Evolutionary conservation across 768 basidiomycete genomes (phyloP), one percentile per base, ranked within the genome.

Genomic region (Aureoboletus auriporus): DNA sequence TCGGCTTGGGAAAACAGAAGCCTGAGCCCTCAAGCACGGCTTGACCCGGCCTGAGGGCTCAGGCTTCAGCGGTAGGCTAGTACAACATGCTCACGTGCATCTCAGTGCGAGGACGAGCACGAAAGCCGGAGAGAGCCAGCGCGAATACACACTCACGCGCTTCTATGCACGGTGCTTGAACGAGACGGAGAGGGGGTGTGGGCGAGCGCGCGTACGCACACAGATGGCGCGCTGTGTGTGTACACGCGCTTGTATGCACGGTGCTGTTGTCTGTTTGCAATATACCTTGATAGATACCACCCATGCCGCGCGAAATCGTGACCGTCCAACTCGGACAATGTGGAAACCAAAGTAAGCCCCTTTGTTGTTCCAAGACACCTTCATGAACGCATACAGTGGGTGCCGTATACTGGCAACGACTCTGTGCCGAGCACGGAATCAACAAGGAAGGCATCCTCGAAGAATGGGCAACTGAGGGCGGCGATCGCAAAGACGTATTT

Each of bases 341-440:
- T 48, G 91, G 91, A 56, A 93, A 93, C 67, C 90, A 92, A 74
- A 87, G 91, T 89, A 63, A 64, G 84, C 60, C 38, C 3, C 5
- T 40, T 40, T 51, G 49, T 43, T 26, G 39, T 31, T 41, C 7
- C 29, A 35, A 41, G 52, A 27, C 47, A 30, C 42, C 42, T 37
- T 14, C 12, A 12, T 12, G 12, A 33, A 12, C 33, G 33, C 33
- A 14, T 11, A 6, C 6, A 97, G 95, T 97, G 85, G 92, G 93
- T 39, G 86, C 91, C 44, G 93, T 96, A 54, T 99, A 87, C 73
- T 99, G 96, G 96, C 93, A 97, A 60, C 87, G 95, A 39, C 80
- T 99, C 14, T 98, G 96, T 60, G 91, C 93, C 14, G 96, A 99
- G 70, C 96, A 99, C 68, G 96, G 96, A 14, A 98, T 99, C 73